phyloP scores from a whole-genome alignment of 2,329 filamentous ascomycete genomes.

The Stenocarpella maydis region DNA sequence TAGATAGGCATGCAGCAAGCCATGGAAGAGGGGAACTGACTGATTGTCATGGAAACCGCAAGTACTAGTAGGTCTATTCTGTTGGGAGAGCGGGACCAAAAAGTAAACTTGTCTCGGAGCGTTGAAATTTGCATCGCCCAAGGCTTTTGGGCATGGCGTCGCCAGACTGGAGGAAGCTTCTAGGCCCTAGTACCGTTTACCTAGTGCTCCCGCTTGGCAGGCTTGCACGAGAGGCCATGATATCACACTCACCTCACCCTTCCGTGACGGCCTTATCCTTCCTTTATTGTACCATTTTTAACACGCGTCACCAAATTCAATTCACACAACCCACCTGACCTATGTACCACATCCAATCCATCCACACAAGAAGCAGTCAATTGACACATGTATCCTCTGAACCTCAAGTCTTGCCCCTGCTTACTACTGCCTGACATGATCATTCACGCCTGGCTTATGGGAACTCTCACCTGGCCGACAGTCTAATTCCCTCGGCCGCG shows the following conservation, averaged over 20 bases:
- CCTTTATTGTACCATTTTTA: not conserved
- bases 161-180: conserved; percentile 12
- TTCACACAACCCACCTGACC: not conserved
- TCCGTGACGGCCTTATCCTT: not conserved
- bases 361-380: not conserved
- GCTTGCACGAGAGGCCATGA: not conserved
- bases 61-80: too few relatives aligned
- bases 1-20: too few relatives aligned
- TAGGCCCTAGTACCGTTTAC: not conserved
- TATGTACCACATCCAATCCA: too few relatives aligned
- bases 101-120: not conserved
- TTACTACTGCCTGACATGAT: conserved; percentile 19
- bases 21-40: not conserved
- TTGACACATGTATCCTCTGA: not conserved
- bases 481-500: not conserved
- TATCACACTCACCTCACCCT: conserved; percentile 28
- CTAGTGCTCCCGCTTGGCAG: not conserved
- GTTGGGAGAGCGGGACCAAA: not conserved
- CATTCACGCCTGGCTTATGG: conserved; percentile 19
- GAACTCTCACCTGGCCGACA: conserved; percentile 17
- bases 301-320: not conserved
- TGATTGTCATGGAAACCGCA: too few relatives aligned
- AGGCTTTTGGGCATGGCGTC: not conserved
- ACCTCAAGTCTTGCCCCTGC: not conserved
- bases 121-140: not conserved